Conservation (phyloP, 192 early-diverging fungal genomes). For the Gonapodya prolifera region DNA sequence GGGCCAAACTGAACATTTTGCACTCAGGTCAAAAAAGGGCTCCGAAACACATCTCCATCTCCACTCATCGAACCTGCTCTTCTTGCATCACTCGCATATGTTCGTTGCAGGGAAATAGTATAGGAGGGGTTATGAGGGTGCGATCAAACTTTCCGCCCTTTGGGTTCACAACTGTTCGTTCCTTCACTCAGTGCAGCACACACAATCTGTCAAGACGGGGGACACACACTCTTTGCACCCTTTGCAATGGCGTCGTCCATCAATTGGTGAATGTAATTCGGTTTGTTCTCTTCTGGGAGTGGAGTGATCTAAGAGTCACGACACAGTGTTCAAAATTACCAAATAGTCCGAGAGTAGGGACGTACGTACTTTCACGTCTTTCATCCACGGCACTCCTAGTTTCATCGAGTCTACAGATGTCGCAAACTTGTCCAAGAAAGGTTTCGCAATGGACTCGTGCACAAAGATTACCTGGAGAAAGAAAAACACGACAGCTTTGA, state of each 20-base stretch:
- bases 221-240: slow-evolving; percentile 1
- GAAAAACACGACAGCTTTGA: too few species aligned
- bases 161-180: neutral
- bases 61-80: too few species aligned
- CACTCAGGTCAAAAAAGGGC: too few species aligned
- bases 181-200: too few species aligned
- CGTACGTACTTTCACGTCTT: too few species aligned
- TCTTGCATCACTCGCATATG: slow-evolving; percentile 2
- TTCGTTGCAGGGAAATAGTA: neutral
- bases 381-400: slow-evolving; percentile 8
- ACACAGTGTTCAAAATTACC: too few species aligned
- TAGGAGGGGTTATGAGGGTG: neutral
- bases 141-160: slow-evolving; percentile 8
- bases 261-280: neutral
- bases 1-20: too few species aligned
- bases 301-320: slow-evolving; percentile 7
- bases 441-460: slow-evolving; percentile 3
- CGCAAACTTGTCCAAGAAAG: slow-evolving; percentile 6
- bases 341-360: too few species aligned
- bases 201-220: too few species aligned
- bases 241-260: slow-evolving; percentile 5
- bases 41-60: too few species aligned
- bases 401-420: neutral
- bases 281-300: slow-evolving; percentile 8
- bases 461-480: slow-evolving; percentile 8